Percentiles rank a stretch among this genome's conserved stretches.
Evolutionary conservation across 805 yeast genomes (phyloP).

Genomic region (Lipomyces oligophaga): DNA sequence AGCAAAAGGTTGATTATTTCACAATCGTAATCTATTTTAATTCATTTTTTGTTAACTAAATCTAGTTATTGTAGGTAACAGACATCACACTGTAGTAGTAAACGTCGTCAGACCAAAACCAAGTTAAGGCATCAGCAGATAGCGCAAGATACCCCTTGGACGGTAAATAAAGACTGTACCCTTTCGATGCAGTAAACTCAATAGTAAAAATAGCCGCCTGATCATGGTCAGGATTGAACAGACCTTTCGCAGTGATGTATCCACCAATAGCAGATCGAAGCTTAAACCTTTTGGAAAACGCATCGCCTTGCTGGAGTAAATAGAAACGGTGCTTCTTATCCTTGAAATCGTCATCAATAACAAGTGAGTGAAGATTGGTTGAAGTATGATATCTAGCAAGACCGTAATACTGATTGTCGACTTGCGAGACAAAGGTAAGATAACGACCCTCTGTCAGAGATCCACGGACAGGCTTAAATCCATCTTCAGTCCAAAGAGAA

Average conservation of each 20-base stretch:
- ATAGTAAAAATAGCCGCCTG: slow-evolving; percentile 13
- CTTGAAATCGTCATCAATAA: not conserved
- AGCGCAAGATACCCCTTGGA: slow-evolving; percentile 11
- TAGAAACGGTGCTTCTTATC: slow-evolving; percentile 7
- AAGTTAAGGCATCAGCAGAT: too few species aligned
- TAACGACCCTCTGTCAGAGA: slow-evolving; percentile 32
- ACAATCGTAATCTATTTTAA: too few species aligned
- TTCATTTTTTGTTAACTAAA: too few species aligned
- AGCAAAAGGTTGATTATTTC: too few species aligned
- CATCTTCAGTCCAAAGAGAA: slow-evolving; percentile 28
- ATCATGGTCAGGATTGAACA: not conserved
- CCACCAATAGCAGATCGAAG: slow-evolving; percentile 8
- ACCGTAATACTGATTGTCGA: not conserved
- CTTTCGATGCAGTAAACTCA: slow-evolving; percentile 10
- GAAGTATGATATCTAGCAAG: not conserved
- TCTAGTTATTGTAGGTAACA: too few species aligned
- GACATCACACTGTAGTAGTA: too few species aligned
- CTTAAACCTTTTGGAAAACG: slow-evolving; percentile 15
- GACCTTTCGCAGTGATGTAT: slow-evolving; percentile 7
- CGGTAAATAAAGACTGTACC: slow-evolving; percentile 13
- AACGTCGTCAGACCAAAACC: too few species aligned
- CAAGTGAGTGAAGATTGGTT: not conserved
- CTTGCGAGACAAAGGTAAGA: slow-evolving; percentile 19
- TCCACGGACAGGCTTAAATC: slow-evolving; percentile 31
- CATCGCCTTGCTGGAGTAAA: slow-evolving; percentile 23